Percentiles rank a stretch among this genome's conserved stretches.
These are phyloP conservation scores for Leishmania mexicana DNA, from an alignment of 208 protist genomes.

Conservation along the genomic window DNA sequence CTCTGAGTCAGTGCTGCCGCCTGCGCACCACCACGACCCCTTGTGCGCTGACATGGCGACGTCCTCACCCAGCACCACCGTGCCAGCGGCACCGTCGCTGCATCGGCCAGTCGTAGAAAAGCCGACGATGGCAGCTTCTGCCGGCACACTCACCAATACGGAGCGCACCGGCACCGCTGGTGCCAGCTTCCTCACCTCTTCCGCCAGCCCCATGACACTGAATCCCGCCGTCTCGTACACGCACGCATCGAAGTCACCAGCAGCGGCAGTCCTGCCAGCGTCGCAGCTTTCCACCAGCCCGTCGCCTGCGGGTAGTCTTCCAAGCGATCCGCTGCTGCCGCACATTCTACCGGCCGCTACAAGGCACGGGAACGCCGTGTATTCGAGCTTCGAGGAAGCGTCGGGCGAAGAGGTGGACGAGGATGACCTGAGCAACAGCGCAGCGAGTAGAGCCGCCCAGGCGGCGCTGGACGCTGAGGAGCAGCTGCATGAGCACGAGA, in stretches of 20 bases:
- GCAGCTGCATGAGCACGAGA: neutral
- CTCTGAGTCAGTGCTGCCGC: neutral
- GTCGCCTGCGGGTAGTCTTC: neutral
- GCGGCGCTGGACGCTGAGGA: conserved; percentile 34
- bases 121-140: neutral
- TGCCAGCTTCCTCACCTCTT: neutral
- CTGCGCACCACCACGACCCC: neutral
- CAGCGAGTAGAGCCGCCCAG: conserved; percentile 23
- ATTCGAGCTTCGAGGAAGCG: conserved; percentile 1
- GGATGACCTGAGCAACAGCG: conserved; percentile 19
- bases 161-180: conserved; percentile 1
- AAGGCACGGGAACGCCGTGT: neutral
- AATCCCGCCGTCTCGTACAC: neutral
- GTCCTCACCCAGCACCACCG: neutral
- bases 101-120: neutral
- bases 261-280: neutral
- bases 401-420: conserved; percentile 5
- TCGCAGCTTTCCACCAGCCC: neutral
- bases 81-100: neutral
- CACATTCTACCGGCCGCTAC: neutral
- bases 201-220: neutral
- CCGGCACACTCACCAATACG: conserved; percentile 17
- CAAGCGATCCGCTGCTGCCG: neutral
- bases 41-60: neutral
- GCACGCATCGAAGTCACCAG: neutral